Conservation (phyloP, 306 rosid genomes). For the Herpetospermum pedunculosum region DNA sequence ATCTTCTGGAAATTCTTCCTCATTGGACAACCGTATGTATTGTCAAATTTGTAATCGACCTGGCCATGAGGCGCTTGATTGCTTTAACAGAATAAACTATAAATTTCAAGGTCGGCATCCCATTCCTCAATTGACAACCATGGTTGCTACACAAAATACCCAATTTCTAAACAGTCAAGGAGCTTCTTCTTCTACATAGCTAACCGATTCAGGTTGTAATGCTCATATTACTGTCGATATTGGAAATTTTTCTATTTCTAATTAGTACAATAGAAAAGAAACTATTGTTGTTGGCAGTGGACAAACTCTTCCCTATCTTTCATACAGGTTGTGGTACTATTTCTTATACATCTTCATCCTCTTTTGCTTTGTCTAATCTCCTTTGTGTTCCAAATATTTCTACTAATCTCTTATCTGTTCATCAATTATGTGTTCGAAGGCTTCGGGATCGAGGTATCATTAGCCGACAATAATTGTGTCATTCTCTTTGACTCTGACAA, state of each 20-base stretch:
- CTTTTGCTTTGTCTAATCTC: neutral
- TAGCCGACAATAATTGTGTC: neutral
- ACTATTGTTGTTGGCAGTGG: neutral
- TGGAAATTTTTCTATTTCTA: rapidly evolving
- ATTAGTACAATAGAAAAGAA: neutral
- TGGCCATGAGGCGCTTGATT: no score
- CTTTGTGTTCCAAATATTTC: neutral
- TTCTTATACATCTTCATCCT: no score
- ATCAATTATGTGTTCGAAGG: neutral
- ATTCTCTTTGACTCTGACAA: neutral
- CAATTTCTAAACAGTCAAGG: no score
- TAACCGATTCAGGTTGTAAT: neutral
- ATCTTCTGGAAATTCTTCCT: no score
- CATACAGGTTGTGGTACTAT: neutral
- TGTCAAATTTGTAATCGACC: no score
- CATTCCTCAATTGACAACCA: no score
- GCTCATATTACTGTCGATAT: neutral
- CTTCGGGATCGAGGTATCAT: no score
- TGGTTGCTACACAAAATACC: no score
- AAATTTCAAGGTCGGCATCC: no score
- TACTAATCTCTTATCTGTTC: neutral
- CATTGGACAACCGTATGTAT: no score
- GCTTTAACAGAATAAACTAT: no score
- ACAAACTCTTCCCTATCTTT: neutral
- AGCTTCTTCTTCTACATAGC: no score